These are phyloP conservation scores for Clonostachys byssicola DNA, from an alignment of 2,329 filamentous ascomycete genomes.

Conservation along the genomic window DNA sequence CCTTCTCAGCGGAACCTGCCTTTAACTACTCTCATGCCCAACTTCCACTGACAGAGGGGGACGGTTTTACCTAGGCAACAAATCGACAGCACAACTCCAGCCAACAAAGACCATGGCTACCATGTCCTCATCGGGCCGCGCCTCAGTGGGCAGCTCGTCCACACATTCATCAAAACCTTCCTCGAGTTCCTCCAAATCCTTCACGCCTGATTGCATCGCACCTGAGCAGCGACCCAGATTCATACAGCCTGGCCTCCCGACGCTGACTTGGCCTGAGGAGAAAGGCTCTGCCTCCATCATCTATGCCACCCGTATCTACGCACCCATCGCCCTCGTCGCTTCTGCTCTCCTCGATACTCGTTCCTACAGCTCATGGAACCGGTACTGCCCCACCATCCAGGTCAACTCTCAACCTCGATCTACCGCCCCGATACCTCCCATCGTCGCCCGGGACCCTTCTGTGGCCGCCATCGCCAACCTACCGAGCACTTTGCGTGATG, in stretches of 20 bases:
- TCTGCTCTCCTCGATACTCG: slow-evolving; percentile 19
- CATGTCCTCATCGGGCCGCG: too few relatives aligned
- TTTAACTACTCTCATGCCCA: too few relatives aligned
- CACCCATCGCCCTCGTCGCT: slow-evolving; percentile 21
- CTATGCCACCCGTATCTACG: slow-evolving; percentile 24
- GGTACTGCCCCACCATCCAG: slow-evolving; percentile 19
- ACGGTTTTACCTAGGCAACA: too few relatives aligned
- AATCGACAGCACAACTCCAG: too few relatives aligned
- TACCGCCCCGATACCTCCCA: slow-evolving; percentile 4
- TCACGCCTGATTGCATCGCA: slow-evolving; percentile 3
- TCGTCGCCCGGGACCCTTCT: slow-evolving; percentile 1
- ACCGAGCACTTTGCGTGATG: slow-evolving; percentile 3
- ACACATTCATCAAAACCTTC: too few relatives aligned
- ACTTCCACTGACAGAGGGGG: too few relatives aligned
- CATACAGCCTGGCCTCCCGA: slow-evolving; percentile 12
- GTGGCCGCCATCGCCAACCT: slow-evolving; percentile 1
- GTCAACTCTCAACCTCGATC: slow-evolving; percentile 11
- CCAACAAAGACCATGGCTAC: too few relatives aligned
- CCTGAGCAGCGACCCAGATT: slow-evolving; percentile 8
- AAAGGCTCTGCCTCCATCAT: slow-evolving; percentile 19
- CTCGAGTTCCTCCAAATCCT: too few relatives aligned
- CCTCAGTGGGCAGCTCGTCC: too few relatives aligned
- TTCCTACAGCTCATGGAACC: slow-evolving; percentile 28
- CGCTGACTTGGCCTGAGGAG: slow-evolving; percentile 11
- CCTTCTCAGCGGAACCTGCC: too few relatives aligned